Evolutionary conservation across 2,329 filamentous ascomycete genomes (phyloP).

Genomic region (Hymenoscyphus infarciens): DNA sequence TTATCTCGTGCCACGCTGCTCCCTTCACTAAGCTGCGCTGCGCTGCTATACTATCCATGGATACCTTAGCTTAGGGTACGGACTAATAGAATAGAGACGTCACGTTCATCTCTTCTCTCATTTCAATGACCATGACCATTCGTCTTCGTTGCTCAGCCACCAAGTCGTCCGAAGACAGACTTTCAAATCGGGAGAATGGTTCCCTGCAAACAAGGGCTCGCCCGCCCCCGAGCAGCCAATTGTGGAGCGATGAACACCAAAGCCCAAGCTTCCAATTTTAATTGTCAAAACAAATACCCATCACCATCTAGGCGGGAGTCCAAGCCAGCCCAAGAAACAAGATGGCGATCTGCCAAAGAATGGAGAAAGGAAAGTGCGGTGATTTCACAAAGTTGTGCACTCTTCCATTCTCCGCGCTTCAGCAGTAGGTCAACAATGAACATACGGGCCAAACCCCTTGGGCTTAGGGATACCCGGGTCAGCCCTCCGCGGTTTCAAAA

Average conservation of each 20-base stretch:
- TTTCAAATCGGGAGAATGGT: not conserved
- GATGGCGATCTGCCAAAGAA: not conserved
- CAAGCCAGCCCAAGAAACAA: not conserved
- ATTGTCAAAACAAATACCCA: not conserved
- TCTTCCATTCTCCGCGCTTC: not conserved
- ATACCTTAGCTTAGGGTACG: no score
- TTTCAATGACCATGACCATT: not conserved
- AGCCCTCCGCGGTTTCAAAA: conserved; percentile 2
- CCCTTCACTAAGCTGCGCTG: no score
- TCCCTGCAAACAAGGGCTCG: not conserved
- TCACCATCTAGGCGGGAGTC: not conserved
- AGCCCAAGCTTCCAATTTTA: not conserved
- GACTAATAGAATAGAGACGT: no score
- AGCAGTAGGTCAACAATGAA: not conserved
- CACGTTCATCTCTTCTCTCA: not conserved
- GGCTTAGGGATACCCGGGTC: not conserved
- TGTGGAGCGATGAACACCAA: not conserved
- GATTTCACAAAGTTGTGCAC: no score
- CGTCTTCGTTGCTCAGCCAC: conserved; percentile 1
- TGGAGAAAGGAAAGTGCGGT: no score
- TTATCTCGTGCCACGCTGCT: not conserved
- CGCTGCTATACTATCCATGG: no score
- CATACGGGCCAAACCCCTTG: not conserved
- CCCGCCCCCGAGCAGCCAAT: not conserved
- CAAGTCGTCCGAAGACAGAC: not conserved